Evolutionary conservation across 495 filamentous ascomycete genomes (phyloP).

Genomic region (Penicillium atrosanguineum): DNA sequence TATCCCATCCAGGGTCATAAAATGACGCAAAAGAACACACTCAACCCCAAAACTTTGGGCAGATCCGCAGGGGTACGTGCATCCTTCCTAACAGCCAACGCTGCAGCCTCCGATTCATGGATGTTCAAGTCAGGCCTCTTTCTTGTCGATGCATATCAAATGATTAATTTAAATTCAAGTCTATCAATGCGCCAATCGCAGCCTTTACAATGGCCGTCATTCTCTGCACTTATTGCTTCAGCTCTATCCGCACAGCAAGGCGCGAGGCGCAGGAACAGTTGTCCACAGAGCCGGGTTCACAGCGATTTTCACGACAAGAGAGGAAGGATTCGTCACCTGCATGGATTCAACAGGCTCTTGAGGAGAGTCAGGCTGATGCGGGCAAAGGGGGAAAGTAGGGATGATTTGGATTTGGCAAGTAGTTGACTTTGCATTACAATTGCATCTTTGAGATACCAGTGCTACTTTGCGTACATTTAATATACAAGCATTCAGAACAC

Average conservation of each 20-base stretch:
- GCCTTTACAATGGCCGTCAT: slow-evolving; percentile 51
- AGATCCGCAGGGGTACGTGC: slow-evolving; percentile 22
- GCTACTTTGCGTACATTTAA: not conserved
- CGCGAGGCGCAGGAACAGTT: slow-evolving; percentile 28
- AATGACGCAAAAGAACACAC: slow-evolving; percentile 15
- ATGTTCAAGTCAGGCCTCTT: not conserved
- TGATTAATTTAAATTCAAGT: slow-evolving; percentile 19
- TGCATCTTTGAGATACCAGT: not conserved
- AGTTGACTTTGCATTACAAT: not conserved
- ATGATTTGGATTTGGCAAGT: not conserved
- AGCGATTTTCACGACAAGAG: slow-evolving; percentile 5
- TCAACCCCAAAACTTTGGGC: slow-evolving; percentile 17
- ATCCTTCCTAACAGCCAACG: not conserved
- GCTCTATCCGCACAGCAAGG: slow-evolving; percentile 47
- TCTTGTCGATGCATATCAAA: not conserved
- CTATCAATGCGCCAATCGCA: slow-evolving; percentile 46
- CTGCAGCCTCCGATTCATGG: not conserved
- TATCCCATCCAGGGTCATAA: not conserved
- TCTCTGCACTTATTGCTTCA: slow-evolving; percentile 48
- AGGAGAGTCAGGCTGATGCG: slow-evolving; percentile 25
- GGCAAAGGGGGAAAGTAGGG: slow-evolving; percentile 3
- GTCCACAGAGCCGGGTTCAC: not conserved
- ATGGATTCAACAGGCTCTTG: slow-evolving; percentile 40
- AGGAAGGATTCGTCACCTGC: slow-evolving; percentile 18
- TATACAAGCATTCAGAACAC: not conserved